A percentile compares a stretch with the other conserved stretches of the same genome.
These are phyloP conservation scores for Xylaria scruposa DNA, from an alignment of 495 filamentous ascomycete genomes.

Conservation along the genomic window DNA sequence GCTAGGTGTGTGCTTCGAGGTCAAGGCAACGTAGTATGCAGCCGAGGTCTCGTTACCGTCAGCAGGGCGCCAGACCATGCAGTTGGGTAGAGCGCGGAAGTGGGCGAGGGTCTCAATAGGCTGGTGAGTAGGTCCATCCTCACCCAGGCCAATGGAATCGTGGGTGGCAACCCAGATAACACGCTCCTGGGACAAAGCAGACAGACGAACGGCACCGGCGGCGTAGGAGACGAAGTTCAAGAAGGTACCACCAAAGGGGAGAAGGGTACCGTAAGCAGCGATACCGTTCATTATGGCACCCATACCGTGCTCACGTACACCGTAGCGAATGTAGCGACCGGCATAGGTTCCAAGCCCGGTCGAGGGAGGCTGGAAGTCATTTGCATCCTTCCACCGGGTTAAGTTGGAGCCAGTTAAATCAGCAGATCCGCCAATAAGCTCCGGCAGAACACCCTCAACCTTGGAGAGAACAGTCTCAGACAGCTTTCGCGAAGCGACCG, in stretches of 20 bases:
- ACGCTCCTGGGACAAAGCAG: slow-evolving; percentile 88
- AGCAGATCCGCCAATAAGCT: slow-evolving; percentile 93
- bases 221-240: slow-evolving; percentile 99
- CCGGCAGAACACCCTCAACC: slow-evolving; percentile 82
- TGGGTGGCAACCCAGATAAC: slow-evolving; percentile 97
- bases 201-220: slow-evolving; percentile 92
- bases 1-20: slow-evolving; percentile 86
- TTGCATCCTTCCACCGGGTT: slow-evolving; percentile 94
- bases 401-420: slow-evolving; percentile 99
- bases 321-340: slow-evolving; percentile 95
- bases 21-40: slow-evolving; percentile 95
- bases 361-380: slow-evolving; percentile 95
- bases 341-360: slow-evolving; percentile 83
- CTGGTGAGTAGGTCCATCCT: slow-evolving; percentile 99
- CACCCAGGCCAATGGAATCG: slow-evolving; percentile 98
- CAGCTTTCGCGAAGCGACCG: slow-evolving; percentile 90
- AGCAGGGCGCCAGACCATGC: slow-evolving; percentile 99
- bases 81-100: slow-evolving; percentile 98
- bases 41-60: slow-evolving; percentile 98
- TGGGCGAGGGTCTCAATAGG: slow-evolving; percentile 99
- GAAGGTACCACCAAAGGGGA: slow-evolving; percentile 96
- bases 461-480: slow-evolving; percentile 93
- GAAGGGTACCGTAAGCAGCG: slow-evolving; percentile 90
- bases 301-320: slow-evolving; percentile 98
- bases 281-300: slow-evolving; percentile 98